phyloP scores from a whole-genome alignment of 352 stramenopile genomes.

The Globisporangium takayamanum region DNA sequence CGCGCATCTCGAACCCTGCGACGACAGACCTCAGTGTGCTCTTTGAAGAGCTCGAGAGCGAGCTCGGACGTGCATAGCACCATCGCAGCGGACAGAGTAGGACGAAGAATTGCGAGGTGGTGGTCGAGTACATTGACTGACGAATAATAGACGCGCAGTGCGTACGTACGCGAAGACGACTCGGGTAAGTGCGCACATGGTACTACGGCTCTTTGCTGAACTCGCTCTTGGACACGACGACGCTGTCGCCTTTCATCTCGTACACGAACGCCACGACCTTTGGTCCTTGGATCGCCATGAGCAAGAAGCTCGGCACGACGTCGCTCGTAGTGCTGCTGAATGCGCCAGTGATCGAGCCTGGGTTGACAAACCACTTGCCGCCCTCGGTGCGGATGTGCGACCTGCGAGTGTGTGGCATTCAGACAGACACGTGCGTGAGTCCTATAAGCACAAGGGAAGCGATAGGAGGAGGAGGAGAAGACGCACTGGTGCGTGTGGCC shows the following conservation, averaged over 20 bases:
- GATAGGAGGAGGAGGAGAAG: not conserved
- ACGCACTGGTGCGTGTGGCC: conserved; percentile 92
- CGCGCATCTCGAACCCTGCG: conserved; percentile 66
- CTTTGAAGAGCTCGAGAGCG: conserved; percentile 63
- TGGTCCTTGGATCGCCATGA: conserved; percentile 95
- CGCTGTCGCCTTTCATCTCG: conserved; percentile 80
- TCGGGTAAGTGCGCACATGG: not conserved
- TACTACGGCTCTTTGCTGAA: conserved; percentile 66
- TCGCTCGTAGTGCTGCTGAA: conserved; percentile 81
- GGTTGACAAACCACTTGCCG: conserved; percentile 97
- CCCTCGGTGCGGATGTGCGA: conserved; percentile 90
- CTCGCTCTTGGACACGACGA: conserved; percentile 87
- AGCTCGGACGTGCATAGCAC: conserved; percentile 32
- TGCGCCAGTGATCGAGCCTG: conserved; percentile 95
- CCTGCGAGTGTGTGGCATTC: conserved; percentile 16
- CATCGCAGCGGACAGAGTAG: too few species aligned
- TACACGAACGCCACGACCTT: conserved; percentile 98
- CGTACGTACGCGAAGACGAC: not conserved
- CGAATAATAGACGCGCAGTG: not conserved
- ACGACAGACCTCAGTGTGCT: conserved; percentile 61
- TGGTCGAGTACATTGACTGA: not conserved
- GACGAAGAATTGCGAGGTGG: too few species aligned
- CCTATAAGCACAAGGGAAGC: not conserved
- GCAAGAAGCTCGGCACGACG: conserved; percentile 94
- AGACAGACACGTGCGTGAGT: not conserved